Percentiles rank a stretch among this genome's conserved stretches.
Conservation (phyloP, 2,329 filamentous ascomycete genomes). For the Monosporascus sp. region DNA sequence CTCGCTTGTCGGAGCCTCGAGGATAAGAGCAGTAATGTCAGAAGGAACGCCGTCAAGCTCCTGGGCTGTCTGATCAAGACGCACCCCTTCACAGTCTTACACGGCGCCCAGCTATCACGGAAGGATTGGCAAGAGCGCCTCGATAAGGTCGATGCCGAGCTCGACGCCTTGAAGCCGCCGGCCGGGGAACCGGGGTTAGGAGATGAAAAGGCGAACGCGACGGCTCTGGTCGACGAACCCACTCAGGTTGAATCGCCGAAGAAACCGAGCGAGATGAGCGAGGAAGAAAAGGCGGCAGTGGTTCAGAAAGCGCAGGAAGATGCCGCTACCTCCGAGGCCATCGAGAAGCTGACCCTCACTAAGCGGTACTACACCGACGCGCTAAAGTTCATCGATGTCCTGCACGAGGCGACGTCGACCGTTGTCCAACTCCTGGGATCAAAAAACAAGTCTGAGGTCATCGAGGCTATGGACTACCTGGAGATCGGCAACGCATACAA, state of each 20-base stretch:
- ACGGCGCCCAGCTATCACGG: constrained; percentile 77
- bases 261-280: constrained; percentile 62
- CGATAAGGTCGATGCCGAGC: constrained; percentile 75
- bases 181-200: constrained; percentile 66
- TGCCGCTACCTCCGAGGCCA: constrained; percentile 80
- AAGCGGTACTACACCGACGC: constrained; percentile 91
- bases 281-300: constrained; percentile 69
- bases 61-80: constrained; percentile 84
- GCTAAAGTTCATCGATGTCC: constrained; percentile 84
- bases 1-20: constrained; percentile 84
- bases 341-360: constrained; percentile 81
- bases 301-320: constrained; percentile 79
- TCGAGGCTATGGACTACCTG: constrained; percentile 98
- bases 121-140: constrained; percentile 82
- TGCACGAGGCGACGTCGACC: constrained; percentile 74
- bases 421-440: constrained; percentile 87
- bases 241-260: constrained; percentile 71
- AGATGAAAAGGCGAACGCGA: constrained; percentile 59
- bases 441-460: constrained; percentile 96
- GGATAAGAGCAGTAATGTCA: constrained; percentile 97
- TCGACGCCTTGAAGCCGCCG: constrained; percentile 76
- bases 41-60: constrained; percentile 90
- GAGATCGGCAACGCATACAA: constrained; percentile 94
- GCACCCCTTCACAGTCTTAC: constrained; percentile 88
- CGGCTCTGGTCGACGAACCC: constrained; percentile 77